Evolutionary conservation across 169 alveolate genomes (phyloP).

Genomic region (Eimeria praecox): DNA sequence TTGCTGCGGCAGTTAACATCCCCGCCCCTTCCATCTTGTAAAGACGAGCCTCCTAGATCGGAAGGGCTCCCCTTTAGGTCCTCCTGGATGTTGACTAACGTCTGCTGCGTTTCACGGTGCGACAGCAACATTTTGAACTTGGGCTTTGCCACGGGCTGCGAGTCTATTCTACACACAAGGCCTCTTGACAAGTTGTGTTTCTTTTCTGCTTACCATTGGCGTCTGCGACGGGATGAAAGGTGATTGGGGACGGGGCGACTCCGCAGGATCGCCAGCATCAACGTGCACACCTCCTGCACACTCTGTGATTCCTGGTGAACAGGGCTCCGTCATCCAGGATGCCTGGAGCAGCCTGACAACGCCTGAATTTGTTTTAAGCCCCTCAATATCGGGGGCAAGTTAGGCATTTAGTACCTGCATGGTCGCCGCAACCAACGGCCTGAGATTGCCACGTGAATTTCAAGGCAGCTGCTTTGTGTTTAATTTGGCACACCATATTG

Average conservation of each 20-base stretch:
- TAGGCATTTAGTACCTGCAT: constrained; percentile 31
- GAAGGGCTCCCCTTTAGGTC: constrained; percentile 5
- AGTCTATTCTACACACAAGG: not conserved
- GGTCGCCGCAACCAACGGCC: constrained; percentile 75
- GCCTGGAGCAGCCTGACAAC: constrained; percentile 71
- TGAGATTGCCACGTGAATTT: constrained; percentile 14
- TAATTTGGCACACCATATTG: constrained; percentile 56
- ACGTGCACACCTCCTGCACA: not conserved
- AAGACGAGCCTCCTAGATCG: not conserved
- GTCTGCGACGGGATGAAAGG: constrained; percentile 26
- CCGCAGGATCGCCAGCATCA: not conserved
- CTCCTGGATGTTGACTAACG: constrained; percentile 23
- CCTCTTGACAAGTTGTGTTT: not conserved
- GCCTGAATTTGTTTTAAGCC: constrained; percentile 30
- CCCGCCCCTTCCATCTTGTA: not conserved
- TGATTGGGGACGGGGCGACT: constrained; percentile 31
- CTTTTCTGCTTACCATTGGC: constrained; percentile 5
- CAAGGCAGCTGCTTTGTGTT: not conserved
- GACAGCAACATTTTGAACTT: not conserved
- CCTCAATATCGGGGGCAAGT: not conserved
- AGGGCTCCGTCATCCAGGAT: constrained; percentile 49
- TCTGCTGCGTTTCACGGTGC: not conserved
- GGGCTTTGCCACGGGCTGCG: constrained; percentile 9
- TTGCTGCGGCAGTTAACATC: constrained; percentile 10
- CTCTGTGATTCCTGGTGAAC: not conserved